Evolutionary conservation across 306 rosid genomes (phyloP).

Genomic region (Medicago arabica): DNA sequence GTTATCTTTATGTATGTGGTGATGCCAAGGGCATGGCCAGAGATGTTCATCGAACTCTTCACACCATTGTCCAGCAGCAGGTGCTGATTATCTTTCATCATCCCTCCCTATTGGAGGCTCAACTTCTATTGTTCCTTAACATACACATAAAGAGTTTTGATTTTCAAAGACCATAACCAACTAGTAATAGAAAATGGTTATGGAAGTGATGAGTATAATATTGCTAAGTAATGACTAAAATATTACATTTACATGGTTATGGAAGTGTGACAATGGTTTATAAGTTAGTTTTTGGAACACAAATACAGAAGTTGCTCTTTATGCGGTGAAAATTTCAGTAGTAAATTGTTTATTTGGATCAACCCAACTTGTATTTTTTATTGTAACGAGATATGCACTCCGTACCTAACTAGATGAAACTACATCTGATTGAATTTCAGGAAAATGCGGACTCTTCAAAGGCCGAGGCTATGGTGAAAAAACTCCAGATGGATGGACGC

Average conservation of each 20-base stretch:
- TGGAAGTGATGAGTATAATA: background rate
- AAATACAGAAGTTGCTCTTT: slow-evolving; percentile 23
- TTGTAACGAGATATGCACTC: slow-evolving; percentile 10
- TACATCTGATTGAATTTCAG: slow-evolving; percentile 54
- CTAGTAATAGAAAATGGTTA: slow-evolving; percentile 16
- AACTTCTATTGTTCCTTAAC: slow-evolving; percentile 22
- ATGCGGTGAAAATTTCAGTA: slow-evolving; percentile 16
- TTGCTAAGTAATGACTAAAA: background rate
- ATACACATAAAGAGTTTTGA: slow-evolving; percentile 26
- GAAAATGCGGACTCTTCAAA: slow-evolving; percentile 70
- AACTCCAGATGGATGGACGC: slow-evolving; percentile 77
- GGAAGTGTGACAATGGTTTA: slow-evolving; percentile 22
- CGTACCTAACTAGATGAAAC: slow-evolving; percentile 4
- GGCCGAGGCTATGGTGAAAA: slow-evolving; percentile 81
- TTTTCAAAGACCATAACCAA: slow-evolving; percentile 5
- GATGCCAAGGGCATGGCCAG: slow-evolving; percentile 98
- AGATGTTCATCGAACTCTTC: slow-evolving; percentile 89
- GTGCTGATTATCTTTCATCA: slow-evolving; percentile 46
- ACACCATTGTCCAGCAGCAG: slow-evolving; percentile 77
- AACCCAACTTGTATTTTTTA: background rate
- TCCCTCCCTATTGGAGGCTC: slow-evolving; percentile 21
- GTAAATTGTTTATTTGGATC: slow-evolving; percentile 11
- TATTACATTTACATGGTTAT: slow-evolving; percentile 1
- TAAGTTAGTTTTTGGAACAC: background rate
- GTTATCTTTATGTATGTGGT: slow-evolving; percentile 89